phyloP scores from a whole-genome alignment of 257 asterid species.

The Galeopsis tetrahit region DNA sequence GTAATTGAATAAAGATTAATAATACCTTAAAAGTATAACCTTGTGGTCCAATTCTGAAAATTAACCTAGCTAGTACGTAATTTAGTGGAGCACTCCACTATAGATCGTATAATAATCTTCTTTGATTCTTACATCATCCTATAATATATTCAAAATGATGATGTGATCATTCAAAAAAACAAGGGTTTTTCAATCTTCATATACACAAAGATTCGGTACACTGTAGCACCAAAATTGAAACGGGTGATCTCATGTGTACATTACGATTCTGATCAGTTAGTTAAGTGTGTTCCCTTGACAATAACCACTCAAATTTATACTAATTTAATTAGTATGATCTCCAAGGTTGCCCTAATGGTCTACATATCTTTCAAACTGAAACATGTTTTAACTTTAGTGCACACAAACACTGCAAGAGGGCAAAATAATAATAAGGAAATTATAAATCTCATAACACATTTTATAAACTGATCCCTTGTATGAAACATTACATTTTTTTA shows the following conservation, averaged over 20 bases:
- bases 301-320: not conserved
- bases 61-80: not conserved
- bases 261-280: conserved; percentile 17
- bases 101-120: conserved; percentile 28
- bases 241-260: too few species aligned
- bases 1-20: not conserved
- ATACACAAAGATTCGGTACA: not conserved
- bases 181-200: conserved; percentile 9
- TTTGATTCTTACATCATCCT: conserved; percentile 15
- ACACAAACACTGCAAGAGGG: not conserved
- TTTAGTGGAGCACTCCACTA: conserved; percentile 19
- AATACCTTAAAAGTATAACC: conserved; percentile 16
- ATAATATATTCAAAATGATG: not conserved
- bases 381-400: conserved; percentile 22
- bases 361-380: conserved; percentile 30
- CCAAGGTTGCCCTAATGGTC: conserved; percentile 25
- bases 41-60: conserved; percentile 39
- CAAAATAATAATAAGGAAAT: not conserved
- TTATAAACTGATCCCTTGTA: too few species aligned
- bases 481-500: not conserved
- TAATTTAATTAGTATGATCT: not conserved
- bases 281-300: not conserved
- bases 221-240: too few species aligned
- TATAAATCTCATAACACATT: not conserved
- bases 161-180: not conserved